These are phyloP conservation scores for Ambrosiella beaveri DNA, from an alignment of 2,329 filamentous ascomycete species.

Conservation along the genomic window DNA sequence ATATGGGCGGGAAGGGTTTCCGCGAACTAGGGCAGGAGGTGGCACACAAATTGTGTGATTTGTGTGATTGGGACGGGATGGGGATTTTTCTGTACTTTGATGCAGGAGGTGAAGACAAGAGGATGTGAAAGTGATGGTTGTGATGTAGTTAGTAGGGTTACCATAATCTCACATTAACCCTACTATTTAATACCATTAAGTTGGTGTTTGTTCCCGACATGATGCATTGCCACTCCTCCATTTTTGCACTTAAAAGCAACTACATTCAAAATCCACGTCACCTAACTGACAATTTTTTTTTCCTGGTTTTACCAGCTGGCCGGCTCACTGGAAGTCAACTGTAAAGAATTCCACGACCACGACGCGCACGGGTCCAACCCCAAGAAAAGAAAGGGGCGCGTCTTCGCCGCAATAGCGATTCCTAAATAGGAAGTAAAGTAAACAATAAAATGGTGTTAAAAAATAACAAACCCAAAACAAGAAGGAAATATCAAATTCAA, in stretches of 20 bases:
- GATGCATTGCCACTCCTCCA: too few species aligned
- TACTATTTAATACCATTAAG: too few species aligned
- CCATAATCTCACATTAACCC: neutral
- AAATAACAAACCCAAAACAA: neutral
- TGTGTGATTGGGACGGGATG: neutral
- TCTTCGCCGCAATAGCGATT: neutral
- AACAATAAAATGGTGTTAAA: neutral
- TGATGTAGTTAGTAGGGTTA: neutral
- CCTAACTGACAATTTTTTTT: too few species aligned
- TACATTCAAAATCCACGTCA: too few species aligned
- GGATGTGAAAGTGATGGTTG: neutral
- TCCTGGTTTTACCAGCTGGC: too few species aligned
- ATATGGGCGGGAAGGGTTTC: neutral
- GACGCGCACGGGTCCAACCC: neutral
- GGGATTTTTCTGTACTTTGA: neutral
- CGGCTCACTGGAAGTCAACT: neutral
- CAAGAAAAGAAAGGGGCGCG: neutral
- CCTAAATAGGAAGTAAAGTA: constrained; percentile 1
- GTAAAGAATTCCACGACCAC: neutral
- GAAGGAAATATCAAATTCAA: neutral
- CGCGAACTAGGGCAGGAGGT: neutral
- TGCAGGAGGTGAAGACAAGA: neutral
- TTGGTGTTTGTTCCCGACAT: too few species aligned
- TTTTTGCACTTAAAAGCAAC: too few species aligned
- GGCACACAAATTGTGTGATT: neutral